Percentiles rank a stretch among this genome's conserved stretches.
These are phyloP conservation scores for Breviolum minutum DNA, from an alignment of 73 alveolate species.

Conservation along the genomic window DNA sequence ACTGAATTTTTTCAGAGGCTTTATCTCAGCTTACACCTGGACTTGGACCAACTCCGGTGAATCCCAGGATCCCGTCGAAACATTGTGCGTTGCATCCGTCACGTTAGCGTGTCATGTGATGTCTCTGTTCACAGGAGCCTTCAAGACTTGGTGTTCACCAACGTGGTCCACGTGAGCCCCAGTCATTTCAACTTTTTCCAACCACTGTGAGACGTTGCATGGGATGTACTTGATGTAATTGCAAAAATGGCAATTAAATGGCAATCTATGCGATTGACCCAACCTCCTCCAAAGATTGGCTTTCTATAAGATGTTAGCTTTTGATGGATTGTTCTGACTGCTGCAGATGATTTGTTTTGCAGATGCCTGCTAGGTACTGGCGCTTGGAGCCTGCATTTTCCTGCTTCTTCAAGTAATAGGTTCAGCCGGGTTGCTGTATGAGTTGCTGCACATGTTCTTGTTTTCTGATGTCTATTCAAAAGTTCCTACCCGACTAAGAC, in stretches of 20 bases:
- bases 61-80: constrained; percentile 23
- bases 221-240: no score
- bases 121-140: constrained; percentile 25
- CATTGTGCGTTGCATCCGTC: not conserved
- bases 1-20: not conserved
- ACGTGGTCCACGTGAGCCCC: constrained; percentile 42
- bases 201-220: no score
- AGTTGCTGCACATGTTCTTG: no score
- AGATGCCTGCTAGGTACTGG: constrained; percentile 32
- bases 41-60: constrained; percentile 79
- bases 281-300: no score
- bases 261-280: no score
- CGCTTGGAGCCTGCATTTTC: constrained; percentile 50
- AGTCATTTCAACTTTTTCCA: not conserved
- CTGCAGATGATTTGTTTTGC: no score
- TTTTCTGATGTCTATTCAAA: no score
- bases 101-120: not conserved
- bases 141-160: constrained; percentile 42
- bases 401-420: constrained; percentile 32
- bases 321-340: no score
- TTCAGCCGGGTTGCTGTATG: not conserved
- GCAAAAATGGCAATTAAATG: no score
- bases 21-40: constrained; percentile 73
- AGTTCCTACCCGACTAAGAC: no score
- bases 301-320: no score